phyloP scores from a whole-genome alignment of 768 basidiomycete species.

The Lactarius quietus region DNA sequence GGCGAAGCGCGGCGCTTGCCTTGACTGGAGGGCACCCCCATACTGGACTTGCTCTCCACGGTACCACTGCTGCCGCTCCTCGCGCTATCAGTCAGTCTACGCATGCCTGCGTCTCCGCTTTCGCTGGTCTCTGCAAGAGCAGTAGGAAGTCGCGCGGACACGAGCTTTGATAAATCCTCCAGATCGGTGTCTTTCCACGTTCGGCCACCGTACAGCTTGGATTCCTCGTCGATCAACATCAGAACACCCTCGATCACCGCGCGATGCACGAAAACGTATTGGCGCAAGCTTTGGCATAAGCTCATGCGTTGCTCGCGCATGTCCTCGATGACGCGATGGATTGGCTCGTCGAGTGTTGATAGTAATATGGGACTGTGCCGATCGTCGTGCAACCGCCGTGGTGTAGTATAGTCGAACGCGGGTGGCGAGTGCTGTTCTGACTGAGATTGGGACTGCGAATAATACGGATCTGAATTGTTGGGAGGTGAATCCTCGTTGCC shows the following conservation, averaged over 20 bases:
- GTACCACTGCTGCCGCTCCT: constrained; percentile 5
- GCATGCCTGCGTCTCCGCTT: background rate
- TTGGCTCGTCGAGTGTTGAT: constrained; percentile 67
- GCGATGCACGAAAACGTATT: constrained; percentile 92
- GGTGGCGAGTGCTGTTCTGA: constrained; percentile 21
- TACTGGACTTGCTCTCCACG: constrained; percentile 11
- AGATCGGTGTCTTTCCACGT: constrained; percentile 23
- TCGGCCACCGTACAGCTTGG: constrained; percentile 35
- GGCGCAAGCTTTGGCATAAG: constrained; percentile 88
- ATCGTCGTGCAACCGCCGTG: constrained; percentile 53
- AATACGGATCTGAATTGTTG: constrained; percentile 14
- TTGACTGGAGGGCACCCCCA: constrained; percentile 33
- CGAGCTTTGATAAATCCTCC: constrained; percentile 26
- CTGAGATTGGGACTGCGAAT: constrained; percentile 17
- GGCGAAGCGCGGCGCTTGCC: constrained; percentile 71
- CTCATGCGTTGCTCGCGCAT: constrained; percentile 98
- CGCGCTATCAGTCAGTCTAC: background rate
- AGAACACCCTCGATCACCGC: constrained; percentile 79
- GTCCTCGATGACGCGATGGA: constrained; percentile 81
- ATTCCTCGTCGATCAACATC: constrained; percentile 72
- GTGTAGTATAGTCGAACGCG: constrained; percentile 56
- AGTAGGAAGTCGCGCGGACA: constrained; percentile 21
- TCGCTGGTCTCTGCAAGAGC: constrained; percentile 11
- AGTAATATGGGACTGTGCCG: constrained; percentile 52
- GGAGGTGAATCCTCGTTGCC: constrained; percentile 16